Conservation (phyloP, 768 basidiomycete genomes). For the Kondoa subrosea region DNA sequence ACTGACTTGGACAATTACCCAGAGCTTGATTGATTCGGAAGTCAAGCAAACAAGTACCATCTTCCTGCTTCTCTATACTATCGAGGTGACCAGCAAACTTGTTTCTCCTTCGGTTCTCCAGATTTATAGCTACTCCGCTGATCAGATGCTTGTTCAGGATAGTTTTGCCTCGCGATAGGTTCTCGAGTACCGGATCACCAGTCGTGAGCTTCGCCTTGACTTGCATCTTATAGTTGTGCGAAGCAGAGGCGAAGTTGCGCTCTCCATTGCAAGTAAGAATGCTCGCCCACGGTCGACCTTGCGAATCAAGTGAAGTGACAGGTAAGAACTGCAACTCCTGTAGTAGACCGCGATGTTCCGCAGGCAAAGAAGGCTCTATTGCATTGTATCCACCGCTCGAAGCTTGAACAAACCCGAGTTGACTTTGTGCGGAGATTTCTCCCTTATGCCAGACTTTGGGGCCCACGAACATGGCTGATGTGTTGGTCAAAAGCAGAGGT, state of each 20-base stretch:
- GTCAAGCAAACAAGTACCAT: conserved; percentile 33
- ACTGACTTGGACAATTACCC: conserved; percentile 37
- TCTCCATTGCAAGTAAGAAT: conserved; percentile 40
- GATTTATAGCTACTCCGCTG: conserved; percentile 48
- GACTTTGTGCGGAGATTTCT: conserved; percentile 40
- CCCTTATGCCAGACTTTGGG: conserved; percentile 37
- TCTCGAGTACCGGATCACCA: conserved; percentile 1
- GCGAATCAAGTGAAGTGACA: conserved; percentile 41
- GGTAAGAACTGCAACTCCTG: conserved; percentile 43
- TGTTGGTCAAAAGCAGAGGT: background rate
- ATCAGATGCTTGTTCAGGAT: conserved; percentile 32
- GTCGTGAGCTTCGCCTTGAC: background rate
- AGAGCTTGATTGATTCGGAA: conserved; percentile 43
- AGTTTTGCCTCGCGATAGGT: conserved; percentile 2
- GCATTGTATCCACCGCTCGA: background rate
- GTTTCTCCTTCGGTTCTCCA: conserved; percentile 44
- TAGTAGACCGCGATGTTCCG: conserved; percentile 21
- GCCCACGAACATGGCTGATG: background rate
- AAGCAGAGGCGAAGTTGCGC: conserved; percentile 35
- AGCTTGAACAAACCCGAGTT: conserved; percentile 26
- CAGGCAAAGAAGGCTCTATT: background rate
- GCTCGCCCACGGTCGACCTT: conserved; percentile 45
- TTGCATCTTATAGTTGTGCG: background rate
- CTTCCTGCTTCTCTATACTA: conserved; percentile 29
- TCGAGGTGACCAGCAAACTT: conserved; percentile 44